phyloP scores from a whole-genome alignment of 1,284 basidiomycete species.

The Caloboletus firmus region DNA sequence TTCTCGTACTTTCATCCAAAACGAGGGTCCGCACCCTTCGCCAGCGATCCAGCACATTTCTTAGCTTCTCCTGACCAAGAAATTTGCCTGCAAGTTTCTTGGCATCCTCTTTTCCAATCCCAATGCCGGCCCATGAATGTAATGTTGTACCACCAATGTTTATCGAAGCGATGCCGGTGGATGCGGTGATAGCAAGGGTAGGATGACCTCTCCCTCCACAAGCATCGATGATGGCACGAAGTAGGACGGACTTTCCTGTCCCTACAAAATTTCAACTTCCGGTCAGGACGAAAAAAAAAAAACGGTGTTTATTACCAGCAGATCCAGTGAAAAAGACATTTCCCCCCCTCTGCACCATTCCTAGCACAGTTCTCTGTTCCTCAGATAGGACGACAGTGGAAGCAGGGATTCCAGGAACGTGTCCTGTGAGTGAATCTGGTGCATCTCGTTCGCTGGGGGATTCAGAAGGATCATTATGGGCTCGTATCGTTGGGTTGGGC shows the following conservation, averaged over 20 bases:
- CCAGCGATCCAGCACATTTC: constrained; percentile 72
- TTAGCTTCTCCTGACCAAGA: constrained; percentile 58
- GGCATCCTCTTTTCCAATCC: constrained; percentile 72
- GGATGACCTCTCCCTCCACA: constrained; percentile 57
- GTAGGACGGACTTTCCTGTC: constrained; percentile 91
- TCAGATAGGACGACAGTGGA: constrained; percentile 38
- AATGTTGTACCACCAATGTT: constrained; percentile 94
- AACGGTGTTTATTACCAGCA: constrained; percentile 55
- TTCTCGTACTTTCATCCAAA: constrained; percentile 83
- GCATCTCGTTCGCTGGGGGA: background rate
- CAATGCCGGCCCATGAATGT: constrained; percentile 92
- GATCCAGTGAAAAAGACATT: constrained; percentile 83
- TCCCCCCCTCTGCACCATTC: constrained; percentile 50
- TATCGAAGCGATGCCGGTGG: constrained; percentile 89
- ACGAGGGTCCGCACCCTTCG: constrained; percentile 77
- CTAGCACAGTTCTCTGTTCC: constrained; percentile 55
- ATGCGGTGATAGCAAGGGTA: constrained; percentile 89
- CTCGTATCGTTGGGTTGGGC: background rate
- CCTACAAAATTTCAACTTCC: constrained; percentile 48
- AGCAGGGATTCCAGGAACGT: background rate
- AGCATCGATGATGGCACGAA: constrained; percentile 84
- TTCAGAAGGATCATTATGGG: background rate
- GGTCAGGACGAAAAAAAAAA: background rate
- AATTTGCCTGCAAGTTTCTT: constrained; percentile 70
- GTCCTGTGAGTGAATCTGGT: background rate